Evolutionary conservation across 345 rosid genomes (phyloP), one percentile per base, ranked within the genome.

Genomic region (Corchorus capsularis): DNA sequence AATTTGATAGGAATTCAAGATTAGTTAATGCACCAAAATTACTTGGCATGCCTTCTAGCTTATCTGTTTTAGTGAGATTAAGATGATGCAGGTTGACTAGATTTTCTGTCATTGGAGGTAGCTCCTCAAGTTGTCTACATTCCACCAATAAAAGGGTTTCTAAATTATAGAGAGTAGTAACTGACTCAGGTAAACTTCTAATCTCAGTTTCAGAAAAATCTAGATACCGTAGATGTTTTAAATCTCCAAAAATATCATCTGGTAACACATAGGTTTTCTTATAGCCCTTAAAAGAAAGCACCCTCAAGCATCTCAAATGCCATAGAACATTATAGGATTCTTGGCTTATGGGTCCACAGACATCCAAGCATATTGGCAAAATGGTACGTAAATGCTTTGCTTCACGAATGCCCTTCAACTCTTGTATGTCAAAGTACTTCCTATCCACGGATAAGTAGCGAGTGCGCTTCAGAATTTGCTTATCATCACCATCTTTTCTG

Each of bases 301-400:
- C 85, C 52, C 90, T 79, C 74, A 85, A 65, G 61, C 81, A 76
- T 8, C 22, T 54, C 3, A 54, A 54, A 5, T 6, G 2, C 2
- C 20, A 3, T 17, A 54, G 10, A 17, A 54, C 22, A 54, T 54
- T 7, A 68, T 74, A 27, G 27, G 27, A 27, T 27, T 27, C 27
- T 27, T 27, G 1, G 27, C n/a, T n/a, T n/a, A n/a, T 19, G 78
- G 74, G 19, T 41, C 75, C 27, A 81, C 69, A 62, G 15, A 4
- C 0, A 5, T 0, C 0, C 79, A 79, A 79, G 63, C 80, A 77
- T 41, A 79, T 73, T 19, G 85, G 85, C 34, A 87, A 53, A 76
- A 85, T 77, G 6, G 91, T 80, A 16, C 89, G 73, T 41, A 87
- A 75, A 56, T 50, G 63, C 72, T 75, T 77, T 43, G 71, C 87